phyloP scores from a whole-genome alignment of 176 grass and related monocot species.

The Bromus sterilis region DNA sequence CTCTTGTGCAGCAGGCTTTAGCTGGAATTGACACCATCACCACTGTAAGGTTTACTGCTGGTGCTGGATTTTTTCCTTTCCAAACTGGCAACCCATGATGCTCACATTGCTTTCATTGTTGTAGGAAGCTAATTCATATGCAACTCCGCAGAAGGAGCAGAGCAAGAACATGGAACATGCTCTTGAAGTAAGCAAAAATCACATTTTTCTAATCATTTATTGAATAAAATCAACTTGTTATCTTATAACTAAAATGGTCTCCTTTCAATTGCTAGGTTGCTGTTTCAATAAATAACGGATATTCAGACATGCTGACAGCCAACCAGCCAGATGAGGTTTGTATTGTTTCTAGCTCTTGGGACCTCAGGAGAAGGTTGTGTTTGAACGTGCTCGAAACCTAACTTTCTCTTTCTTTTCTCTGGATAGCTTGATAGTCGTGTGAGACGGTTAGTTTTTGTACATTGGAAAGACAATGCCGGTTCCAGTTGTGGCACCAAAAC shows the following conservation, averaged over 20 bases:
- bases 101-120: conserved; percentile 11
- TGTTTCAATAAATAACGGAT: conserved; percentile 91
- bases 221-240: not conserved
- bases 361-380: not conserved
- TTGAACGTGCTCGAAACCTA: not conserved
- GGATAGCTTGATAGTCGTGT: conserved; percentile 68
- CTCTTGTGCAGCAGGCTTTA: conserved; percentile 76
- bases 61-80: not conserved
- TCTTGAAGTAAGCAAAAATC: conserved; percentile 49
- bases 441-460: conserved; percentile 63
- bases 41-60: not conserved
- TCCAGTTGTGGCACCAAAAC: not conserved
- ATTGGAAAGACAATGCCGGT: conserved; percentile 27
- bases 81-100: not conserved
- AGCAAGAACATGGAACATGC: conserved; percentile 52
- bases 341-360: conserved; percentile 7
- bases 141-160: conserved; percentile 52
- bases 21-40: conserved; percentile 46
- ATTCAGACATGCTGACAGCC: conserved; percentile 51
- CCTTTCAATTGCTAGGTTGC: conserved; percentile 42
- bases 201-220: conserved; percentile 10
- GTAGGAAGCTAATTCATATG: conserved; percentile 47
- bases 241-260: conserved; percentile 23
- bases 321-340: conserved; percentile 65
- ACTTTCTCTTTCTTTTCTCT: conserved; percentile 26